A percentile compares a stretch with the other conserved stretches of the same genome.
These are phyloP conservation scores for Xanthoconium separans DNA, from an alignment of 1,284 basidiomycete species.

Conservation along the genomic window DNA sequence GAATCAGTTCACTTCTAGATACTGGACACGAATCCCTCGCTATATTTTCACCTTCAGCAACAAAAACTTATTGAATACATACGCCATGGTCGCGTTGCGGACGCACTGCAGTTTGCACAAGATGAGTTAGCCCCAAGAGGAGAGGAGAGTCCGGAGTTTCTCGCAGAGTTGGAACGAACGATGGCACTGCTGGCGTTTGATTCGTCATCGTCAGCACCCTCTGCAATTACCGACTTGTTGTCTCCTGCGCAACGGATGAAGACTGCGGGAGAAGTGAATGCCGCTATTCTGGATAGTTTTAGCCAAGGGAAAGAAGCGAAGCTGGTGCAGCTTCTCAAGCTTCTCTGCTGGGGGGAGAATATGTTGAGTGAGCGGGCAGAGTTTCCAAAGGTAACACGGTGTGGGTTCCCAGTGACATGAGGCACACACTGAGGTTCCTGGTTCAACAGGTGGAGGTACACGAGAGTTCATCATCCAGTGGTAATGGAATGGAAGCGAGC, in stretches of 20 bases:
- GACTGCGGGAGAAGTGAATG: slow-evolving; percentile 93
- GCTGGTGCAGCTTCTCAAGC: slow-evolving; percentile 79
- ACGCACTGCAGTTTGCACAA: slow-evolving; percentile 90
- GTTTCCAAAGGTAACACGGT: slow-evolving; percentile 63
- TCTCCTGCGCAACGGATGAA: slow-evolving; percentile 86
- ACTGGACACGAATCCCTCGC: slow-evolving; percentile 85
- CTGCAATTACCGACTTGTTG: slow-evolving; percentile 74
- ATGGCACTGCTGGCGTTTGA: slow-evolving; percentile 96
- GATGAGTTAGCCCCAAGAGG: slow-evolving; percentile 92
- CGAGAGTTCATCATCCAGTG: slow-evolving; percentile 23
- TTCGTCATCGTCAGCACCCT: slow-evolving; percentile 58
- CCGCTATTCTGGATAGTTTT: slow-evolving; percentile 89
- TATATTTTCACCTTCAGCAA: slow-evolving; percentile 93
- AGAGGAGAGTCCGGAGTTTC: slow-evolving; percentile 92
- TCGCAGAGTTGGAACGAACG: slow-evolving; percentile 89
- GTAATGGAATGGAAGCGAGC: slow-evolving; percentile 17
- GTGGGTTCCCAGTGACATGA: slow-evolving; percentile 6
- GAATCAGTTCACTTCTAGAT: slow-evolving; percentile 59
- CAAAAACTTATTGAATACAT: slow-evolving; percentile 95
- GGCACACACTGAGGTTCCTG: slow-evolving; percentile 19
- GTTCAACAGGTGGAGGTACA: slow-evolving; percentile 36
- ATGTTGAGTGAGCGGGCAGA: slow-evolving; percentile 74
- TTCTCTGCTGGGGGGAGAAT: slow-evolving; percentile 88
- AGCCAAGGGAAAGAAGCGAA: slow-evolving; percentile 94
- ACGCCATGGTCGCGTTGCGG: slow-evolving; percentile 73